These are phyloP conservation scores for Sequoia sempervirens DNA, from an alignment of 75 land plant genomes.

Conservation along the genomic window DNA sequence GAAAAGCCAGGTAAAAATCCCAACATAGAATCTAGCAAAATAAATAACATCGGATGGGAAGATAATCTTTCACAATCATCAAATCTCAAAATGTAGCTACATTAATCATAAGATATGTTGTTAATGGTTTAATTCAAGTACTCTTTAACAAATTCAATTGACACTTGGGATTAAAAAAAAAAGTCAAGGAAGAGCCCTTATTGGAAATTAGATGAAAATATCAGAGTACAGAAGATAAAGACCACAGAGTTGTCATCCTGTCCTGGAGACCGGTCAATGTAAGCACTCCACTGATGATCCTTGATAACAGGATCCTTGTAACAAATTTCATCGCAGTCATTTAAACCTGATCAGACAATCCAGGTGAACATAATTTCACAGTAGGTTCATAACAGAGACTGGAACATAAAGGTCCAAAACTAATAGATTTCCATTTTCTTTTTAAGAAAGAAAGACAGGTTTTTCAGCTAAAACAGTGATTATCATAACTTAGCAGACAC, in stretches of 20 bases:
- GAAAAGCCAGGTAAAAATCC: neutral
- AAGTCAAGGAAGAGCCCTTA: neutral
- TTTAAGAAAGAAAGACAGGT: neutral
- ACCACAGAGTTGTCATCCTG: slow-evolving; percentile 51
- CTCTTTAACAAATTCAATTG: neutral
- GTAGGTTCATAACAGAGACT: neutral
- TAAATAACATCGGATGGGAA: neutral
- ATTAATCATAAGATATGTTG: neutral
- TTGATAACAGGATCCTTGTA: slow-evolving; percentile 77
- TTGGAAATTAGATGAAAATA: neutral
- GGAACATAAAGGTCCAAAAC: neutral
- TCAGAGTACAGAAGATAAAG: neutral
- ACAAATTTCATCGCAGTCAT: slow-evolving; percentile 60
- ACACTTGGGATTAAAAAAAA: neutral
- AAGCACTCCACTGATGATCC: slow-evolving; percentile 69
- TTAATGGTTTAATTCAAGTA: neutral
- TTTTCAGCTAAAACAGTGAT: neutral
- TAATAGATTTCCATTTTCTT: neutral
- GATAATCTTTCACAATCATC: neutral
- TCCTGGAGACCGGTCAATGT: slow-evolving; percentile 80
- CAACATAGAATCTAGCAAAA: neutral
- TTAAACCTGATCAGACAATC: slow-evolving; percentile 31
- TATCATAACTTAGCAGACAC: neutral
- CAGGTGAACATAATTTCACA: neutral
- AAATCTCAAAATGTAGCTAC: neutral